Percentiles rank a stretch among this genome's conserved stretches.
These are phyloP conservation scores for Stephania cephalantha DNA, from an alignment of 164 flowering plant species.

Conservation along the genomic window DNA sequence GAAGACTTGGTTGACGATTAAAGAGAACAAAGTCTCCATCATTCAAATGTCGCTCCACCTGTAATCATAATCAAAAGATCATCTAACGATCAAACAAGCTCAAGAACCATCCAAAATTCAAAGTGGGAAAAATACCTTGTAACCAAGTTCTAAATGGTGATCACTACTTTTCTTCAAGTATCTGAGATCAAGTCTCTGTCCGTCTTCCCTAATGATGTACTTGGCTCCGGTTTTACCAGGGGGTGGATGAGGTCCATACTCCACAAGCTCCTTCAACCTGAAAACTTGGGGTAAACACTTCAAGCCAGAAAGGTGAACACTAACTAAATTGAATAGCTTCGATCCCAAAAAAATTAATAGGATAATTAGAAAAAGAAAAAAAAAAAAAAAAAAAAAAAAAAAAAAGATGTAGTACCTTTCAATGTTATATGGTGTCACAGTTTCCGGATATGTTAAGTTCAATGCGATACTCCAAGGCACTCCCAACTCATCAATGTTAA, in stretches of 20 bases:
- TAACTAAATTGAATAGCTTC: neutral
- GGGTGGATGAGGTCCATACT: constrained; percentile 99
- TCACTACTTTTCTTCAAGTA: constrained; percentile 96
- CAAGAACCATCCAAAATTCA: neutral
- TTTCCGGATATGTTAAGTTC: constrained; percentile 95
- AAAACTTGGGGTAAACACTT: neutral
- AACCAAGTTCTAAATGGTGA: constrained; percentile 96
- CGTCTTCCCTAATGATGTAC: constrained; percentile 96
- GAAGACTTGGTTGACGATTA: constrained; percentile 97
- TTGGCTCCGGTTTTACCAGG: constrained; percentile 99
- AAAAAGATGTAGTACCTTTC: constrained; percentile 55
- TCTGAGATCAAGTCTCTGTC: constrained; percentile 98
- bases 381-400: neutral
- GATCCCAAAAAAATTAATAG: too few relatives aligned
- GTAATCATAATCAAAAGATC: constrained; percentile 17
- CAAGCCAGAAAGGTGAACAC: neutral
- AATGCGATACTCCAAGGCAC: constrained; percentile 99
- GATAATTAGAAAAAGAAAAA: neutral
- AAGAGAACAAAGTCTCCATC: constrained; percentile 98
- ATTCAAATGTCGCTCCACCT: constrained; percentile 95
- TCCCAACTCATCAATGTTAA: constrained; percentile 92
- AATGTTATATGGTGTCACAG: constrained; percentile 97
- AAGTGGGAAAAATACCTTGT: constrained; percentile 47
- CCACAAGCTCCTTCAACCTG: constrained; percentile 98
- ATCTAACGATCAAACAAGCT: neutral